These are phyloP conservation scores for Pigoraptor vietnamica DNA, from an alignment of 78 protist species.

Conservation along the genomic window DNA sequence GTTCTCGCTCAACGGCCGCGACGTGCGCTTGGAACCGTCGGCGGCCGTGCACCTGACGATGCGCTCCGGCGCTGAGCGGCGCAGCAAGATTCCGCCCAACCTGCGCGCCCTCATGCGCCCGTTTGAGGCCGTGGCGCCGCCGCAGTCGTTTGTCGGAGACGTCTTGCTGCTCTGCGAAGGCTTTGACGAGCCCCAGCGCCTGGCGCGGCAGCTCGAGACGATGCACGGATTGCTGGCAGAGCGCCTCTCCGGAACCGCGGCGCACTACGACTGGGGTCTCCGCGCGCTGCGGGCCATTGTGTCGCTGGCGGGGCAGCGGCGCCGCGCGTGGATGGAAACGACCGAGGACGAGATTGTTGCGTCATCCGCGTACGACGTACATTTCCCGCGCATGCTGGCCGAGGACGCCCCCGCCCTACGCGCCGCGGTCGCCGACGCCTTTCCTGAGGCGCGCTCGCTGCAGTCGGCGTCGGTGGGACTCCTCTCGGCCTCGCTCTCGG, in stretches of 20 bases:
- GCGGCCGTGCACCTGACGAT: constrained; percentile 77
- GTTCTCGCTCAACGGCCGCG: constrained; percentile 18
- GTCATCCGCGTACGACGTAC: neutral
- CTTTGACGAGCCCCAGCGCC: constrained; percentile 34
- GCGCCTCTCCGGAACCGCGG: constrained; percentile 55
- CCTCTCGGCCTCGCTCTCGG: neutral
- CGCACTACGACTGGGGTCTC: constrained; percentile 79
- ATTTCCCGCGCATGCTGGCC: neutral
- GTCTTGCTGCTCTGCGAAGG: constrained; percentile 63
- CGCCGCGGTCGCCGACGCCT: neutral
- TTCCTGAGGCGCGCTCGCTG: neutral
- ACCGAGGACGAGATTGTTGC: neutral
- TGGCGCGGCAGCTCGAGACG: constrained; percentile 58
- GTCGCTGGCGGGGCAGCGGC: constrained; percentile 35
- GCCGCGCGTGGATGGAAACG: neutral
- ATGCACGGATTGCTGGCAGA: constrained; percentile 47
- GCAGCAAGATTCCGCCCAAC: constrained; percentile 61
- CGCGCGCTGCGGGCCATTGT: constrained; percentile 63
- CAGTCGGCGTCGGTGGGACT: neutral
- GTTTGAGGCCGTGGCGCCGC: constrained; percentile 84
- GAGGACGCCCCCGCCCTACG: neutral
- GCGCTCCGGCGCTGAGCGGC: constrained; percentile 84
- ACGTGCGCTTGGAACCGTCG: constrained; percentile 26
- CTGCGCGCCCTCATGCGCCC: constrained; percentile 76
- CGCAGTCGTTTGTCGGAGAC: constrained; percentile 70